Evolutionary conservation across 768 basidiomycete genomes (phyloP), one percentile per base, ranked within the genome.

Genomic region (Galerina sulciceps): DNA sequence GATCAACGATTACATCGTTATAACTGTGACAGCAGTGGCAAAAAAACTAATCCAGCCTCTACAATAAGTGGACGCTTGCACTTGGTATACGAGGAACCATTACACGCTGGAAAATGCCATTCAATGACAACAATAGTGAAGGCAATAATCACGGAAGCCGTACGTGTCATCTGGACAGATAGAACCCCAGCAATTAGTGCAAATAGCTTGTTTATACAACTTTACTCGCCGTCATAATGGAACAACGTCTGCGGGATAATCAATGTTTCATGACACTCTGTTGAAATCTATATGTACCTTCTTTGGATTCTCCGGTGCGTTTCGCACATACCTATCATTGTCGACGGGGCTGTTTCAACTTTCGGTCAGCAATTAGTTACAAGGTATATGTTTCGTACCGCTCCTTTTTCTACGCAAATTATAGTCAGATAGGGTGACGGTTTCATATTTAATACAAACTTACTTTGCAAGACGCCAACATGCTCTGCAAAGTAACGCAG

Each of bases 381-480:
- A 52, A 22, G 23, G 9, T 18, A 23, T 35, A 17, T 17, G 18
- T 44, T 23, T 49, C 60, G 15, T 58, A 68, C 69, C 69, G 58
- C 63, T 71, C 69, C 59, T 78, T 78, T 67, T 76, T 78, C 78
- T 77, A 62, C 11, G 18, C 10, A 17, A 34, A 35, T 2, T 45
- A 15, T 34, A n/a, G 17, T 54, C 20, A 51, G 42, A 23, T 15
- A 17, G 2, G 26, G 26, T 31, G 26, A 31, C 8, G 26, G 18
- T 48, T n/a, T 10, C n/a, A 48, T 3, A 62, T 42, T 40, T 41
- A 17, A 57, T 48, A 15, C 46, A 45, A 58, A 20, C 62, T 45
- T 61, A 90, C 93, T 86, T 92, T 95, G 85, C 91, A 93, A 6
- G 90, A 93, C 20, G 92, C 94, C 57, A 96, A 81, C 94, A 96